Evolutionary conservation across 2,329 filamentous ascomycete species (phyloP).

Genomic region (Fusarium papillatum): DNA sequence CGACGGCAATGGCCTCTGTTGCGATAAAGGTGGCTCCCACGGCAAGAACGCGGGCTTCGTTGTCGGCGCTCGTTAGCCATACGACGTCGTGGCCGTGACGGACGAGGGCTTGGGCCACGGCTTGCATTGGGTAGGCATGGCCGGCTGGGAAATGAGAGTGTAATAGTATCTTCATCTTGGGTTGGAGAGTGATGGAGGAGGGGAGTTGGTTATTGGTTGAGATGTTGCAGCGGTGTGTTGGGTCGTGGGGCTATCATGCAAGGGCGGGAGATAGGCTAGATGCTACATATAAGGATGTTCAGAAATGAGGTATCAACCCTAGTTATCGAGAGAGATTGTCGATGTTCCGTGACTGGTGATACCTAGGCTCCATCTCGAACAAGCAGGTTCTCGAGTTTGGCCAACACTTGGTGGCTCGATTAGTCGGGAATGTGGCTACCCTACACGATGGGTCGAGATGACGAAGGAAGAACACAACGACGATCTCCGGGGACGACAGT

Average conservation of each 20-base stretch:
- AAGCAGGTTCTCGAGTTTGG: fast-evolving
- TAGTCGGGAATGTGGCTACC: not conserved
- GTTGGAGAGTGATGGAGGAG: not conserved
- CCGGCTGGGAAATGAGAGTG: slow-evolving; percentile 56
- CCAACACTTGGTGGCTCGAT: not conserved
- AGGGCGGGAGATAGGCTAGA: not conserved
- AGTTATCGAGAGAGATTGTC: not conserved
- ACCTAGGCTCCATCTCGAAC: not conserved
- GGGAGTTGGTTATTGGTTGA: not conserved
- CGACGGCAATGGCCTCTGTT: slow-evolving; percentile 46
- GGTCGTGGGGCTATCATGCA: slow-evolving; percentile 1
- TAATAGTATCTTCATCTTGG: slow-evolving; percentile 53
- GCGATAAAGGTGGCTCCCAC: slow-evolving; percentile 51
- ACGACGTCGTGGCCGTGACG: slow-evolving; percentile 53
- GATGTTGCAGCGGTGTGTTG: slow-evolving; percentile 11
- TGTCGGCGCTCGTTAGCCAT: slow-evolving; percentile 53
- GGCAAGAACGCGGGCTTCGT: slow-evolving; percentile 49
- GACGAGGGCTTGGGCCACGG: slow-evolving; percentile 53
- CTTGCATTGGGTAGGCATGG: slow-evolving; percentile 56
- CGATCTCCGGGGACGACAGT: not conserved
- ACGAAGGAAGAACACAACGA: not conserved
- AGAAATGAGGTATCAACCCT: not conserved
- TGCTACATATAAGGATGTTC: not conserved
- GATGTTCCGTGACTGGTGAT: not conserved
- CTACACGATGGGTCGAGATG: not conserved